Evolutionary conservation across 2,329 filamentous ascomycete species (phyloP), one percentile per base, ranked within the genome.

Genomic region (Cryphonectria nitschkei): DNA sequence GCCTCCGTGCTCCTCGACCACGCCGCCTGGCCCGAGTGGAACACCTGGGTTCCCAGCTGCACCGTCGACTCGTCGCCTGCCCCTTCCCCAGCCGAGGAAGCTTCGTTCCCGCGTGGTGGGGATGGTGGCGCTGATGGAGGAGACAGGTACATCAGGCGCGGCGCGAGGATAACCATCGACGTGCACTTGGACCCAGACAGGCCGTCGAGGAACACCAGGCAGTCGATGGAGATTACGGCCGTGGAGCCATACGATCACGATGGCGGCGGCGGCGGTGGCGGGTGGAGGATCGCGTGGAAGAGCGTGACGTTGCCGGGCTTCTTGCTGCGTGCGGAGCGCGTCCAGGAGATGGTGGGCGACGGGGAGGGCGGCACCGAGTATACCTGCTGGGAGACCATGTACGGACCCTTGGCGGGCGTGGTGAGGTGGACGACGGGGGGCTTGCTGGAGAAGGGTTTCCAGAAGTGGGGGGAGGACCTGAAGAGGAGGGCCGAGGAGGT

Each of bases 381-480:
- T 74, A 75, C 70, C 16, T 81, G 79, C 76, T 84, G 80, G 80
- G 83, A 85, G 78, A 85, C 83, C n/a, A 84, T 84, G 73, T 80
- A 81, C 54, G 82, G 83, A 0, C 65, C 78, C 7, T 52, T 84
- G 70, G 80, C 78, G 13, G 76, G 76, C 4, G 75, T 80, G 16
- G 77, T 84, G 22, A 79, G 76, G 75, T 56, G 74, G 39, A 74
- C 77, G 1, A 79, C 80, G 39, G 81, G 80, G 1, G 67, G 63
- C 8, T 73, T 76, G 73, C 73, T 85, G 39, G 72, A 76, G 61
- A 76, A 74, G 13, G 80, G 79, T 22, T 81, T 84, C 70, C 77
- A 76, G 46, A 78, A 77, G 68, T 84, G 82, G 79, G 79, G 77
- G 73, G 76, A 77, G 41, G 82, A 81, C 43, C 71, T 85, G 69